Conservation (phyloP, 176 grass and related monocot species). For the Ensete glaucum region DNA sequence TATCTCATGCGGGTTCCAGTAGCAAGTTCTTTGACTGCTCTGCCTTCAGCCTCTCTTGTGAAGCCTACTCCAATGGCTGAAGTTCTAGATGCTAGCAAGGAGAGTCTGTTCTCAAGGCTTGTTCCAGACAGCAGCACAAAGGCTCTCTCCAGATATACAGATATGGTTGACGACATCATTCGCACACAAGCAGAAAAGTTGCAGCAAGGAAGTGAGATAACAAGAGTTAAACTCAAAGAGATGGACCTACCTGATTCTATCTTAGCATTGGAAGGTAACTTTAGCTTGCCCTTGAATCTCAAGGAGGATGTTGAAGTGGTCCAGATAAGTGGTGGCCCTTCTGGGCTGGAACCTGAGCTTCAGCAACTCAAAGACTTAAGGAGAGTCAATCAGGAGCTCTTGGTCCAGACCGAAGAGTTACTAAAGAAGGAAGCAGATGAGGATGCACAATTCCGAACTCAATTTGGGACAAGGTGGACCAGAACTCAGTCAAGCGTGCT, state of each 20-base stretch:
- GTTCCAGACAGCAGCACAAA: constrained; percentile 95
- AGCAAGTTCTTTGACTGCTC: constrained; percentile 51
- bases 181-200: constrained; percentile 86
- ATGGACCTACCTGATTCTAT: constrained; percentile 99
- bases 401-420: constrained; percentile 82
- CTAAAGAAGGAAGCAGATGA: constrained; percentile 87
- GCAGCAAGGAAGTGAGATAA: constrained; percentile 90
- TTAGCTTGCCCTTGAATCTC: constrained; percentile 66
- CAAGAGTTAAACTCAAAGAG: constrained; percentile 87
- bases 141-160: constrained; percentile 88
- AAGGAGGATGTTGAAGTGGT: constrained; percentile 88
- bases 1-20: constrained; percentile 95
- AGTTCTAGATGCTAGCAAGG: constrained; percentile 83
- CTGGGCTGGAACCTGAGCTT: constrained; percentile 66
- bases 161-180: constrained; percentile 90
- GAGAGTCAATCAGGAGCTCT: constrained; percentile 85
- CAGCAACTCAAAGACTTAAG: constrained; percentile 93
- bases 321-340: constrained; percentile 83
- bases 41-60: constrained; percentile 74
- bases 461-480: constrained; percentile 92
- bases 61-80: constrained; percentile 68
- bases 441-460: constrained; percentile 79
- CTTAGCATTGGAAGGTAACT: constrained; percentile 85
- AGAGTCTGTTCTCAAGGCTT: constrained; percentile 77
- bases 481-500: constrained; percentile 80